Percentiles rank a stretch among this genome's conserved stretches.
phyloP scores from a whole-genome alignment of 1,284 basidiomycete species.

The Tausonia pullulans region DNA sequence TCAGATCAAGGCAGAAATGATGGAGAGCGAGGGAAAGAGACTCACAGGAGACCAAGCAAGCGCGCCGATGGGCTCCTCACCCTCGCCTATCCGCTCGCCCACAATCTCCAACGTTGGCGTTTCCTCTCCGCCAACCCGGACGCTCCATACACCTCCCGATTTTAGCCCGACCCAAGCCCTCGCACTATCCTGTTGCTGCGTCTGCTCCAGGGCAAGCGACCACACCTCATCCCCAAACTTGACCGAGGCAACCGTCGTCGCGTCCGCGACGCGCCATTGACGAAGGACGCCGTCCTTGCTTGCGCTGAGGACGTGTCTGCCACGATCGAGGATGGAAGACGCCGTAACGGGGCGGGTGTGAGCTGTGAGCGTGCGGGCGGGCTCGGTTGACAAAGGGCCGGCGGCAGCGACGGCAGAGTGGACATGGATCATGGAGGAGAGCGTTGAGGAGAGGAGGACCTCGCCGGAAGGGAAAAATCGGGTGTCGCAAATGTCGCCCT shows the following conservation, averaged over 20 bases:
- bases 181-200: neutral
- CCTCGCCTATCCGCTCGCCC: neutral
- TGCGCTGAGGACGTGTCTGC: constrained; percentile 5
- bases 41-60: neutral
- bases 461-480: constrained; percentile 10
- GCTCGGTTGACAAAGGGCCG: neutral
- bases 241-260: neutral
- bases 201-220: neutral
- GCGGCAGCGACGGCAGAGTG: neutral
- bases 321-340: neutral
- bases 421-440: neutral
- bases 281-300: constrained; percentile 4
- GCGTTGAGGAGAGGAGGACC: neutral
- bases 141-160: neutral
- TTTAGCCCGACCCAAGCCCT: constrained; percentile 5
- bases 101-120: neutral
- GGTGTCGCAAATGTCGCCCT: constrained; percentile 4
- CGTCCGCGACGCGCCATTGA: neutral
- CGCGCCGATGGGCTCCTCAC: neutral
- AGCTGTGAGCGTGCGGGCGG: neutral
- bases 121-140: neutral
- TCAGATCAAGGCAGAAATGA: neutral
- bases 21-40: neutral
- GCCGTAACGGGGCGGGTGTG: neutral
- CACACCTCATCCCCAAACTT: constrained; percentile 2